phyloP scores from a whole-genome alignment of 225 moss, liverwort and hornwort species.

The Physcomitrium patens region DNA sequence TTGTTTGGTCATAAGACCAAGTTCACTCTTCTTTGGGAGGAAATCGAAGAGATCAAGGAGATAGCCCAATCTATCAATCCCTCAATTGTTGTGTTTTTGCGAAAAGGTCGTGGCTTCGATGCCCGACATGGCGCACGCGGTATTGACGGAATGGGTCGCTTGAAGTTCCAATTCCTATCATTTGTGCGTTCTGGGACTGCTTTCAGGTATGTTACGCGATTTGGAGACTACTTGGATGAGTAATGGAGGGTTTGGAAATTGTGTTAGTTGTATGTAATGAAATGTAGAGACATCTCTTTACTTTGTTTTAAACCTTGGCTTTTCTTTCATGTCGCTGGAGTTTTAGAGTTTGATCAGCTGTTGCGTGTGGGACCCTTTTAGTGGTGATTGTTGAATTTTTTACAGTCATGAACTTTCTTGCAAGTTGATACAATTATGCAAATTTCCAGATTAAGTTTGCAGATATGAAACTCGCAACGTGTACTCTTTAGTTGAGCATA shows the following conservation, averaged over 20 bases:
- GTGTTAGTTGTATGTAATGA: neutral
- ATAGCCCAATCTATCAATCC: slow-evolving; percentile 76
- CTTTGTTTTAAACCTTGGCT: neutral
- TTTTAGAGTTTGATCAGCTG: slow-evolving; percentile 12
- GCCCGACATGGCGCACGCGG: slow-evolving; percentile 77
- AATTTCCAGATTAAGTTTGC: neutral
- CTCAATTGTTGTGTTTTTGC: slow-evolving; percentile 71
- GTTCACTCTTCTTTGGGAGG: slow-evolving; percentile 88
- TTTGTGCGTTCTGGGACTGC: slow-evolving; percentile 89
- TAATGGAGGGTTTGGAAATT: neutral
- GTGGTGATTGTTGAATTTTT: neutral
- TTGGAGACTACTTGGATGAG: neutral
- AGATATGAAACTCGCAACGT: too few relatives aligned
- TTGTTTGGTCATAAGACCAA: slow-evolving; percentile 93
- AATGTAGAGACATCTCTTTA: neutral
- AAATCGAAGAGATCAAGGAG: slow-evolving; percentile 91
- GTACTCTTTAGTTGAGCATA: neutral
- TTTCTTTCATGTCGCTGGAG: neutral
- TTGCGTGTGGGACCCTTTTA: neutral
- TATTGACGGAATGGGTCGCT: slow-evolving; percentile 70
- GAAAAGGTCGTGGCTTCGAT: slow-evolving; percentile 78
- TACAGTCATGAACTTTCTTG: neutral
- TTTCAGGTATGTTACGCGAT: slow-evolving; percentile 56
- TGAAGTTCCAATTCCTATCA: slow-evolving; percentile 85
- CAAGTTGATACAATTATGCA: neutral